Base-by-base conservation (phyloP, 2,329 filamentous ascomycete genomes). In the Aspergillus costaricaensis region DNA sequence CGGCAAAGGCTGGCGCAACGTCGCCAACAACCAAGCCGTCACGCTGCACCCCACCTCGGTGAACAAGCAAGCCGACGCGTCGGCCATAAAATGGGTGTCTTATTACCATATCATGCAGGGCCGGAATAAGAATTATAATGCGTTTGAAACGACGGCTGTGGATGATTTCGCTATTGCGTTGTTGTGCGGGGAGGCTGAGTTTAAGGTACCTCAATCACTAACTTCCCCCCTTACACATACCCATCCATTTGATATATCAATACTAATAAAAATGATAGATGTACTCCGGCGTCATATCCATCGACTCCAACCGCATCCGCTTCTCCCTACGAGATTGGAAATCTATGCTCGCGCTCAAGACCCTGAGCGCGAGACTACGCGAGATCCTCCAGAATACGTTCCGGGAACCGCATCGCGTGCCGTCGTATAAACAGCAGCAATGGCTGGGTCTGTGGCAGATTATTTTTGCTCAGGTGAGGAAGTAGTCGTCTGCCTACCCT, bases 81-180 rank as follows among this genome's bases (percentile, higher is more conserved):
- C 72, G 4, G 32, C 32, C 43, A 80, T 92, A 41, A 89, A 88
- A 70, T 98, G 91, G 87, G 80, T 99, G 48, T 95, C 91, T 0
- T 99, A 96, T 75, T 98, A 98, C 78, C 91, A 96, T 74, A 96
- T 98, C 65, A 96, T 98, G 91, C 93, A 97, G 75, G 90, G 90
- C 2, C 92, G 81, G 79, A 91, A 88, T 84, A 85, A 84, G 80
- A 82, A 74, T 69, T 91, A 94, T 67, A 96, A 96, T 65, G 95
- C 95, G 0, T 93, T 97, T 67, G 92, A 96, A 72, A 96, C 91
- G 2, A 91, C 89, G 10, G 86, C 88, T 1, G 88, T 89, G 1
- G 89, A 96, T 49, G 89, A 92, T 47, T 90, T 97, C 65, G 88
- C 92, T 10, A 86, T 97, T 67, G 87, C 90, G 15, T 80, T 99